Evolutionary conservation across 164 flowering plant species (phyloP).

Genomic region (Hamamelis virginiana): DNA sequence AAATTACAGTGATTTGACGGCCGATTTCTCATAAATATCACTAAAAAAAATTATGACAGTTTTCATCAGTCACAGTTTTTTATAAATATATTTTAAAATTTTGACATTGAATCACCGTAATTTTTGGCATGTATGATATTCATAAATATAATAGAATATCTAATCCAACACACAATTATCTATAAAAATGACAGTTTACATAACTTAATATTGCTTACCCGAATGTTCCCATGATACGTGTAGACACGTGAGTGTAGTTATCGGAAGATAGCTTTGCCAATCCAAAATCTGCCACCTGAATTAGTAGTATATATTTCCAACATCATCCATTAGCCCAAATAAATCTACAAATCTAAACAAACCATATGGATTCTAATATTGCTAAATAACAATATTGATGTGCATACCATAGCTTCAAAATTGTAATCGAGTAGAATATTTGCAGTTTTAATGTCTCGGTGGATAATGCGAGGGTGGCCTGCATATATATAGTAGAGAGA

Average conservation of each 20-base stretch:
- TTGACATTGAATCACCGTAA: too few species aligned
- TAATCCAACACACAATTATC: too few species aligned
- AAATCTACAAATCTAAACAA: background rate
- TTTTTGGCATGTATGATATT: too few species aligned
- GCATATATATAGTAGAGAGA: background rate
- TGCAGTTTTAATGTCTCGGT: slow-evolving; percentile 76
- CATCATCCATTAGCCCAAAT: background rate
- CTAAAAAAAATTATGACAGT: too few species aligned
- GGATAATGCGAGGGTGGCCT: slow-evolving; percentile 91
- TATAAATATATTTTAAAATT: too few species aligned
- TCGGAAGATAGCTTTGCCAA: slow-evolving; percentile 75
- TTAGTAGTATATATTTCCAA: background rate
- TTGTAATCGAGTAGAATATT: slow-evolving; percentile 67
- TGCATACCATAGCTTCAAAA: slow-evolving; percentile 69
- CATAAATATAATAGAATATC: too few species aligned
- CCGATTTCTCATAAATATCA: too few species aligned
- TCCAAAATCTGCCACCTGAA: slow-evolving; percentile 92
- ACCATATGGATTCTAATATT: too few species aligned
- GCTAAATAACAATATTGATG: background rate
- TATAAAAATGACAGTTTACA: too few species aligned
- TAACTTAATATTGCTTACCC: slow-evolving; percentile 65
- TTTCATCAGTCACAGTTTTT: too few species aligned
- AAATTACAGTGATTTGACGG: too few species aligned
- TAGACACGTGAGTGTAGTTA: slow-evolving; percentile 74
- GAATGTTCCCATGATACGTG: slow-evolving; percentile 94